Evolutionary conservation across 2,329 filamentous ascomycete genomes (phyloP), one percentile per base, ranked within the genome.

Genomic region (Pseudofabraea citricarpa): DNA sequence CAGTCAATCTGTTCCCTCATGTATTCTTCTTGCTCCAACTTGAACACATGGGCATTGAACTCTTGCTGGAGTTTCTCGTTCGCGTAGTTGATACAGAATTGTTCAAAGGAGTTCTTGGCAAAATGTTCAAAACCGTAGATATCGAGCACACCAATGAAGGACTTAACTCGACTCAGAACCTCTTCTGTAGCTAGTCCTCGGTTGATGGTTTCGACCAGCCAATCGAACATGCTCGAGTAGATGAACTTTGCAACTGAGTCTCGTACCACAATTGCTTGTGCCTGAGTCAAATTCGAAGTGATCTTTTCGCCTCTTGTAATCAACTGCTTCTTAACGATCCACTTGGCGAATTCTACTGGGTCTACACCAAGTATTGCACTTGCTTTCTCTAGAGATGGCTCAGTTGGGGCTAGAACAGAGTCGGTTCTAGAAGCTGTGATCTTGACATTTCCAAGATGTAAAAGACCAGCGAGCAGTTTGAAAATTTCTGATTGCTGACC

Each of bases 91-190:
- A 98, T 98, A 70, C 93, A 98, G 68, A 98, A 98, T 65, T 98
- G 93, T 65, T 98, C 93, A 59, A 98, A 98, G 1, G 93, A 98
- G 71, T 98, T 98, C 74, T 96, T 97, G 50, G 93, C 91, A 61
- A 98, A 98, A 68, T 97, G 93, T 66, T 98, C 93, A 61, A 98
- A 98, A 51, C 91, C 91, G 67, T 97, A 97, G 56, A 98, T 98
- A 87, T 98, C 93, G 52, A 98, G 79, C 37, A 98, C 93, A 65
- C 93, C 93, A 58, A 98, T 98, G 66, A 98, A 98, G 2, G 88
- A 91, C 43, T 74, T 79, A 44, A 95, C 89, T 31, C 87, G 81
- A 56, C 76, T 82, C 41, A 97, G 66, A 27, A 97, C 88, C 51
- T 91, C 85, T 35, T 95, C 86, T 1, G 90, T 90, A 10, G 93